A percentile compares a stretch with the other conserved stretches of the same genome.
phyloP scores from a whole-genome alignment of 768 basidiomycete species.

The Termitomyces sp. region DNA sequence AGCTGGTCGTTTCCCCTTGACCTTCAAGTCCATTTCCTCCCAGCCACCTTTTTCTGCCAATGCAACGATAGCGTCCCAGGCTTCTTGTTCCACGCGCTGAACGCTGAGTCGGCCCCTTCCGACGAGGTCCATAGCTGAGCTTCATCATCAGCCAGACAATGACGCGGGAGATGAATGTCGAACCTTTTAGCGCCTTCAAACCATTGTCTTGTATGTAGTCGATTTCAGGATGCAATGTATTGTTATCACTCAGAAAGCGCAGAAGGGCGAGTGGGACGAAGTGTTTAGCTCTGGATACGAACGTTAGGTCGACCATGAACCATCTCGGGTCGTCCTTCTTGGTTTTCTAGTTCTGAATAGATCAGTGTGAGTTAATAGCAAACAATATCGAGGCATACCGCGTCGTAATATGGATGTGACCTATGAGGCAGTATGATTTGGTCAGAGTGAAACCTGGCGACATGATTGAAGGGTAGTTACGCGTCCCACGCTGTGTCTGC shows the following conservation, averaged over 20 bases:
- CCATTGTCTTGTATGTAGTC: slow-evolving; percentile 63
- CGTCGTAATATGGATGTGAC: slow-evolving; percentile 77
- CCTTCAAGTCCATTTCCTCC: slow-evolving; percentile 45
- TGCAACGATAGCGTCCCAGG: slow-evolving; percentile 55
- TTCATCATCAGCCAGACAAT: neutral
- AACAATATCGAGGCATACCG: slow-evolving; percentile 33
- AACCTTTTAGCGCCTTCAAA: slow-evolving; percentile 59
- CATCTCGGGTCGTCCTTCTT: slow-evolving; percentile 72
- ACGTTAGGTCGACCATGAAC: slow-evolving; percentile 88
- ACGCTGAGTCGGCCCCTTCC: slow-evolving; percentile 83
- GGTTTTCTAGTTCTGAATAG: slow-evolving; percentile 56
- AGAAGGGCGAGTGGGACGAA: slow-evolving; percentile 79
- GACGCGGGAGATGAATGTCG: slow-evolving; percentile 2
- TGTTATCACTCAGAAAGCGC: slow-evolving; percentile 47
- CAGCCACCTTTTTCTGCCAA: slow-evolving; percentile 78
- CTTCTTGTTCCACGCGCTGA: slow-evolving; percentile 63
- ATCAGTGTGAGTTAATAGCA: neutral
- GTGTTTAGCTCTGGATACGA: slow-evolving; percentile 55
- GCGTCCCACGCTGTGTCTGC: slow-evolving; percentile 88
- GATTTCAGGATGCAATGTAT: slow-evolving; percentile 45
- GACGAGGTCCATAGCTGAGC: slow-evolving; percentile 72
- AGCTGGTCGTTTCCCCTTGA: slow-evolving; percentile 16
- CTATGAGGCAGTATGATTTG: slow-evolving; percentile 16
- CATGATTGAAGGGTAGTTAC: slow-evolving; percentile 34
- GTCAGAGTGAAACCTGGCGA: slow-evolving; percentile 6